Evolutionary conservation across 352 stramenopile genomes (phyloP).

Genomic region (Nothophytophthora sp.): DNA sequence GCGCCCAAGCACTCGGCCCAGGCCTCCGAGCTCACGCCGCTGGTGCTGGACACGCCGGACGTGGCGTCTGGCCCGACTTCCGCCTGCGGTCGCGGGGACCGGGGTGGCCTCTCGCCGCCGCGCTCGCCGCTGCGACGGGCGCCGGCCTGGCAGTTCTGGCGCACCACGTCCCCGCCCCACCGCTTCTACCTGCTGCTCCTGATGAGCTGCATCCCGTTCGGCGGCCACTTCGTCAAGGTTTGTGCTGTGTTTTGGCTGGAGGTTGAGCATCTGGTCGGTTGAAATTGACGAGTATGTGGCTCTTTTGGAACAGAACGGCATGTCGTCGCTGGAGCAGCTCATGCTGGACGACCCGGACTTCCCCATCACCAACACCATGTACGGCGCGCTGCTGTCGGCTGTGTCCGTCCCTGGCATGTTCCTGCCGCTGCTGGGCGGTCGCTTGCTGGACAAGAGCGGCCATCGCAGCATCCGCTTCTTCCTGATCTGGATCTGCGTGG

Average conservation of each 20-base stretch:
- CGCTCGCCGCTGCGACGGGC: slow-evolving; percentile 38
- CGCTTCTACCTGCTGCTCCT: slow-evolving; percentile 84
- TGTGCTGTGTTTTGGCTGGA: neutral
- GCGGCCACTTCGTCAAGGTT: slow-evolving; percentile 86
- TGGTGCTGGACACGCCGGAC: slow-evolving; percentile 17
- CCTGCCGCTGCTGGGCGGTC: slow-evolving; percentile 73
- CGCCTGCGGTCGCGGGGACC: neutral
- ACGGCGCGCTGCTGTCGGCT: slow-evolving; percentile 75
- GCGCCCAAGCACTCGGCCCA: slow-evolving; percentile 20
- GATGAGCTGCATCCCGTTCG: slow-evolving; percentile 87
- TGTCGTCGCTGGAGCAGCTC: slow-evolving; percentile 80
- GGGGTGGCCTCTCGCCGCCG: slow-evolving; percentile 10
- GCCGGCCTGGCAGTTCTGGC: slow-evolving; percentile 72
- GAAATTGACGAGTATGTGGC: neutral
- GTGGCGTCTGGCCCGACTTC: slow-evolving; percentile 3
- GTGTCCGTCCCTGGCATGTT: slow-evolving; percentile 88
- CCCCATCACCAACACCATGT: slow-evolving; percentile 86
- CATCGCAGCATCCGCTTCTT: slow-evolving; percentile 79
- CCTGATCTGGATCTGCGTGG: slow-evolving; percentile 80
- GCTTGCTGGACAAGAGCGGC: slow-evolving; percentile 79
- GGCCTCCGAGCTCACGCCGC: slow-evolving; percentile 35
- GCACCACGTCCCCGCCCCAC: slow-evolving; percentile 56
- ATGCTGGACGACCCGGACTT: slow-evolving; percentile 80
- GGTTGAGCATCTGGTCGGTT: neutral
- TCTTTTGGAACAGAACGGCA: slow-evolving; percentile 50